Conservation (phyloP, 768 basidiomycete genomes). For the Pseudohyphozyma bogoriensis region DNA sequence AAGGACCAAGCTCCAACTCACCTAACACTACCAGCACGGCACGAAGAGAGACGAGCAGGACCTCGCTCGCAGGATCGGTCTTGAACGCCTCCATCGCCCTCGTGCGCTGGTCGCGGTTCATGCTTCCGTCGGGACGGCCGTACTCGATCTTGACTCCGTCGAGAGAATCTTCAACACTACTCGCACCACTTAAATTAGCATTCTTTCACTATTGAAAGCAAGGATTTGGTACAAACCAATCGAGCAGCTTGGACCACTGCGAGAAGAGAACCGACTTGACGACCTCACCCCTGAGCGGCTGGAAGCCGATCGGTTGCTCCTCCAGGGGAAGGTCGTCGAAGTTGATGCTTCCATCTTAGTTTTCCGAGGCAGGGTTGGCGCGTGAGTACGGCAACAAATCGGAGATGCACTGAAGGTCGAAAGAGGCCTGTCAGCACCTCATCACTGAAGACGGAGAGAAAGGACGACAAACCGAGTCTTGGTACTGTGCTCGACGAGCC, state of each 20-base stretch:
- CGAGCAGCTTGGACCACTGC: constrained; percentile 32
- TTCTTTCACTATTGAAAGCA: too few relatives aligned
- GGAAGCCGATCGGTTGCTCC: constrained; percentile 23
- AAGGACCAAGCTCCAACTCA: constrained; percentile 1
- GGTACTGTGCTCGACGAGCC: constrained; percentile 33
- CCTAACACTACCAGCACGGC: constrained; percentile 88
- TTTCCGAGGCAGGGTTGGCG: constrained; percentile 71
- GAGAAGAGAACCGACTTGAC: constrained; percentile 97
- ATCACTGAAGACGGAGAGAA: neutral
- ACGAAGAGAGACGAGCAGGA: constrained; percentile 89
- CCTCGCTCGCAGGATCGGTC: constrained; percentile 79
- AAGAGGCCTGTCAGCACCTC: neutral
- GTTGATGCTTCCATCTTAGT: constrained; percentile 69
- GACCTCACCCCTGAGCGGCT: constrained; percentile 25
- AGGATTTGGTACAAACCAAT: too few relatives aligned
- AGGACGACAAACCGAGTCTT: constrained; percentile 29
- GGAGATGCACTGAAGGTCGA: constrained; percentile 45
- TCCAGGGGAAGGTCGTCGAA: constrained; percentile 54
- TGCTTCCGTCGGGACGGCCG: constrained; percentile 88
- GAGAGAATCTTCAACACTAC: constrained; percentile 42
- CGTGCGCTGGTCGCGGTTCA: constrained; percentile 90
- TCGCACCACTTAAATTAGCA: too few relatives aligned
- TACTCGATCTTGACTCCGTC: constrained; percentile 83
- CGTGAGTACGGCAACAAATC: constrained; percentile 74
- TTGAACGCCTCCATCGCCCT: constrained; percentile 87